Base-by-base conservation (phyloP, 2,329 filamentous ascomycete species). In the Alternaria triticimaculans region DNA sequence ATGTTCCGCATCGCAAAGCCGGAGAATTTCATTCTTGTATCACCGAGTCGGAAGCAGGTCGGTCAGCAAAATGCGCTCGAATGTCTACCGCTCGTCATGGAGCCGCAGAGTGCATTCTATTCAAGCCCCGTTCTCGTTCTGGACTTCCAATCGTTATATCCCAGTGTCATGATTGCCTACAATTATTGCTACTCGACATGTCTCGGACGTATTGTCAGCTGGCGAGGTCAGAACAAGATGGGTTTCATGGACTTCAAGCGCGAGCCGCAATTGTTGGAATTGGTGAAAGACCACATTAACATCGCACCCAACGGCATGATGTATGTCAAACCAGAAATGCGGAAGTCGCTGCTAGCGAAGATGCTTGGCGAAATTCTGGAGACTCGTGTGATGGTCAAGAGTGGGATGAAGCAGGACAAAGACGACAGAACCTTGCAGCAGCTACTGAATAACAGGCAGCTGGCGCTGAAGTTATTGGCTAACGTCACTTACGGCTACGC, bases 101-200 rank as follows among this genome's bases (percentile, higher is more conserved):
- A 99, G 75, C 96, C 96, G 0, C 93, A 96, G 73, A 97, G 94
- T 69, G 92, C 90, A 7, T 97, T 99, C 76, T 99, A 99, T 80
- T 93, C 85, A 60, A 96, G 92, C 65, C 96, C 96, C 0, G 78
- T 99, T 0, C 78, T 99, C 4, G 96, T 99, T 0, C 85, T 99
- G 7, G 96, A 99, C 80, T 99, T 99, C 67, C 95, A 98, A 76
- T 97, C 93, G 63, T 82, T 99, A 51, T 99, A 99, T 70, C 96
- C 96, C 0, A 97, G 94, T 79, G 90, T 98, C 64, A 97, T 99
- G 94, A 98, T 99, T 76, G 96, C 96, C 0, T 98, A 99, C 83
- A 99, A 99, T 75, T 96, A 97, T 77, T 99, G 96, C 82, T 99
- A 99, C 77, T 98, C 96, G 0, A 99, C 96, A 0, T 99, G 94